A percentile compares a stretch with the other conserved stretches of the same genome.
Conservation (phyloP, 2,329 filamentous ascomycete species). For the Grosmannia serpens region DNA sequence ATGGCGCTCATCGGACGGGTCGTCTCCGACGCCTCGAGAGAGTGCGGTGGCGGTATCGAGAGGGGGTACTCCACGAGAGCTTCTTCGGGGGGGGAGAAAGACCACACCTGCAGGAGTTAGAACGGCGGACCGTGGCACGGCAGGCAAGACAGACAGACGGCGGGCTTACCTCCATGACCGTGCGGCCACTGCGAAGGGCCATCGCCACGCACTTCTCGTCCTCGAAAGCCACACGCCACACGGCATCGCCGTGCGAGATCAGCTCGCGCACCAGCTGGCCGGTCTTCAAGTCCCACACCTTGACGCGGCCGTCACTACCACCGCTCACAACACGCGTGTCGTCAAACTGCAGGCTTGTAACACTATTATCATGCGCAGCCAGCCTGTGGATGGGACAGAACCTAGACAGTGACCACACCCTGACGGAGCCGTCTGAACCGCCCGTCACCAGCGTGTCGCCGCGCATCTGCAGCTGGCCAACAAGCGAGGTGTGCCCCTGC, state of each 20-base stretch:
- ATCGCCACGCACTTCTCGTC: constrained; percentile 97
- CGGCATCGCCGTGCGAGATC: constrained; percentile 81
- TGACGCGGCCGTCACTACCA: constrained; percentile 93
- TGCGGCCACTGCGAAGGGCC: constrained; percentile 71
- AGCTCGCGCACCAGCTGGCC: constrained; percentile 85
- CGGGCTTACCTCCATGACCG: constrained; percentile 73
- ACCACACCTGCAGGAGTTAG: constrained; percentile 54
- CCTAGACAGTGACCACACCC: constrained; percentile 87
- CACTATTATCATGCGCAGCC: constrained; percentile 95
- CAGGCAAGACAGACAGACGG: neutral
- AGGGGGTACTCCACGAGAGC: constrained; percentile 40
- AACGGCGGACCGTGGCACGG: neutral
- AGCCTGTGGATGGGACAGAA: constrained; percentile 89
- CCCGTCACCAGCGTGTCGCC: constrained; percentile 92
- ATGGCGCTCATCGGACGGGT: constrained; percentile 40
- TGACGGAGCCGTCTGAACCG: constrained; percentile 88
- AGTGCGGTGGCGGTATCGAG: constrained; percentile 36
- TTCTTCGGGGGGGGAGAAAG: constrained; percentile 79
- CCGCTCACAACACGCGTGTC: constrained; percentile 91
- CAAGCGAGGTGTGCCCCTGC: constrained; percentile 92
- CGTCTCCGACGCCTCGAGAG: constrained; percentile 30
- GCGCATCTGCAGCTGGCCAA: constrained; percentile 92
- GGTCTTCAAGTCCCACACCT: constrained; percentile 94
- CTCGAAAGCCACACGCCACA: constrained; percentile 97
- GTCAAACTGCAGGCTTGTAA: constrained; percentile 95